Evolutionary conservation across 371 early-diverging fungal species (phyloP).

Genomic region (Mycotypha africana): DNA sequence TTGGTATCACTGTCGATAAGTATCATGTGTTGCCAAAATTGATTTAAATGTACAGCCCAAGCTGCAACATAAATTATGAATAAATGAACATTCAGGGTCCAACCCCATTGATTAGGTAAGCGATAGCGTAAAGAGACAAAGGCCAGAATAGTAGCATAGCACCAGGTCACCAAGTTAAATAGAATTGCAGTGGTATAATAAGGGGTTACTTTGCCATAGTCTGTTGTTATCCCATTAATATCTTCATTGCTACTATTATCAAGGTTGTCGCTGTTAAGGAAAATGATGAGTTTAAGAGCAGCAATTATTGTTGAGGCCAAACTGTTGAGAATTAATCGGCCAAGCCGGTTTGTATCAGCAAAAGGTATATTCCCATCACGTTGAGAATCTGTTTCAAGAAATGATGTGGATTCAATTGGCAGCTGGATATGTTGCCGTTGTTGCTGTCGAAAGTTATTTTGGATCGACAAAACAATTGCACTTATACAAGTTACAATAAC

Average conservation of each 20-base stretch:
- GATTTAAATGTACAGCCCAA: background rate
- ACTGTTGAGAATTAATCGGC: conserved; percentile 12
- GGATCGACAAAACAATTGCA: conserved; percentile 11
- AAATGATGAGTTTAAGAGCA: too few species aligned
- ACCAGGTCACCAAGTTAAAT: conserved; percentile 10
- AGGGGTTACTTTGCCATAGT: background rate
- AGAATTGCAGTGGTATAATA: background rate
- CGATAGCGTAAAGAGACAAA: conserved; percentile 8
- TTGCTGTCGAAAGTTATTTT: conserved; percentile 5
- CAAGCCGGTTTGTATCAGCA: conserved; percentile 13
- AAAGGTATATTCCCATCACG: conserved; percentile 8
- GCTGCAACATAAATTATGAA: conserved; percentile 2
- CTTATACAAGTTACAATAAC: conserved; percentile 6
- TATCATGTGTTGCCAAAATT: conserved; percentile 2
- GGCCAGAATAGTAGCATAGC: conserved; percentile 9
- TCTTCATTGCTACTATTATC: too few species aligned
- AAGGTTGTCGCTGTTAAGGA: too few species aligned
- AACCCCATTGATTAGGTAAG: conserved; percentile 20
- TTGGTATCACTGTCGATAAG: background rate
- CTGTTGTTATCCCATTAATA: background rate
- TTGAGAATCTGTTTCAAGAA: background rate
- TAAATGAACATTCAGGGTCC: conserved; percentile 21
- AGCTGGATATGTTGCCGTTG: conserved; percentile 1
- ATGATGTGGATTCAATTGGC: background rate
- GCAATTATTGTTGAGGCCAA: background rate